Base-by-base conservation (phyloP, 139 green algal species). In the Pseudopediastrum boryanum region DNA sequence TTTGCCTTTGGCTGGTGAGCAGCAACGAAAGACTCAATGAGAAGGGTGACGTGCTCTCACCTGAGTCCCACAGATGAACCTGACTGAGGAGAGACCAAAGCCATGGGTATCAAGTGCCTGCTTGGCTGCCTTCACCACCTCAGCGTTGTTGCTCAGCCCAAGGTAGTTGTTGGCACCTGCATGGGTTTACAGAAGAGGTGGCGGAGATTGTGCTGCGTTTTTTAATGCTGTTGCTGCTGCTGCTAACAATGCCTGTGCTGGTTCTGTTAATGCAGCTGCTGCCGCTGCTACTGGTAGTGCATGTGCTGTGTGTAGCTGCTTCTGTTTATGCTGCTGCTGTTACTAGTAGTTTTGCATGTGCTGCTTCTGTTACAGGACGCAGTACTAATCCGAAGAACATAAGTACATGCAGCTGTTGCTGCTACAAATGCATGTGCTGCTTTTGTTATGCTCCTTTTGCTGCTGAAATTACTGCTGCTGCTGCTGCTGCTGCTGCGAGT, bases 51-150 rank as follows among this genome's bases (percentile, higher is more conserved):
- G 19, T n/a, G 3, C 35, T 9, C 65, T 38, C 1, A 83, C 83
- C 71, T 89, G 83, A 7, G 88, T 93, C 2, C 90, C 90, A 58
- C 89, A 94, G 43, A 94, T 93, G 83, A 92, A 93, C 27, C 90
- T 80, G 4, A 93, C 87, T 9, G 82, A 90, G 10, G 85, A 85
- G 31, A 94, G 62, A 16, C 90, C 90, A 78, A 88, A 90, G 16
- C 90, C 90, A 65, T 93, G 87, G 4, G 84, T 85, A 39, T 80
- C 64, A 1, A 94, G 67, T 16, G 89, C 84, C 10, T 80, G 25
- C 7, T 78, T 62, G 0, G 90, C 90, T 66, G 90, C 89, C 21
- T 72, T 65, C 25, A 89, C 81, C 2, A 94, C 63, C 4, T 43
- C 72, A 3, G 88, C 88, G 78, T 94, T 86, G 74, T 94, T 90